Percentiles rank a stretch among this genome's conserved stretches.
phyloP scores from a whole-genome alignment of 768 basidiomycete genomes.

The Psilocybe cubensis region DNA sequence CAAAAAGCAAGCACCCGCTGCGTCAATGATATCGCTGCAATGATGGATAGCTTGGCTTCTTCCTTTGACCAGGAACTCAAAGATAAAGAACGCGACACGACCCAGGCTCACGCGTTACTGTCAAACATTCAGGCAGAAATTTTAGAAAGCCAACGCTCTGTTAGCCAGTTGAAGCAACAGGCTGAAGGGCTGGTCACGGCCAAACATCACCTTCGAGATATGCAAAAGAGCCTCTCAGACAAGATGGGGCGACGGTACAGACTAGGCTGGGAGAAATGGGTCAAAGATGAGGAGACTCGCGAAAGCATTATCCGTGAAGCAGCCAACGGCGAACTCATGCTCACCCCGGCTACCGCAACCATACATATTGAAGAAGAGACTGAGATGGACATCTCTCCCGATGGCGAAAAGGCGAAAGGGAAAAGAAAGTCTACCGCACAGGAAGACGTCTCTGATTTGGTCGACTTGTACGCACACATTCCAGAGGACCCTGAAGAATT shows the following conservation, averaged over 20 bases:
- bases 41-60: constrained; percentile 87
- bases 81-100: constrained; percentile 90
- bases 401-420: constrained; percentile 52
- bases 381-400: constrained; percentile 38
- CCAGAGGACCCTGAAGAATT: constrained; percentile 61
- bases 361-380: constrained; percentile 51
- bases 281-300: constrained; percentile 80
- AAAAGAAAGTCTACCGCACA: constrained; percentile 54
- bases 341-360: constrained; percentile 47
- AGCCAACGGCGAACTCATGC: constrained; percentile 57
- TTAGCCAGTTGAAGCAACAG: constrained; percentile 68
- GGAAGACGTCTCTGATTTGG: constrained; percentile 70
- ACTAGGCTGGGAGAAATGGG: constrained; percentile 93
- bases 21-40: constrained; percentile 80
- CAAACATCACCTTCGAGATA: constrained; percentile 56
- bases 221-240: constrained; percentile 66
- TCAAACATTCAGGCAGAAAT: constrained; percentile 90
- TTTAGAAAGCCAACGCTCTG: constrained; percentile 78
- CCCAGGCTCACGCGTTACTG: constrained; percentile 86
- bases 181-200: constrained; percentile 68
- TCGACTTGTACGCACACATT: constrained; percentile 57
- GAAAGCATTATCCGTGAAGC: constrained; percentile 71
- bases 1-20: constrained; percentile 87
- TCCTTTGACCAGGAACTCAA: constrained; percentile 92
- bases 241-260: constrained; percentile 87